Base-by-base conservation (phyloP, 1,284 basidiomycete genomes). In the Ganoderma lucidum region DNA sequence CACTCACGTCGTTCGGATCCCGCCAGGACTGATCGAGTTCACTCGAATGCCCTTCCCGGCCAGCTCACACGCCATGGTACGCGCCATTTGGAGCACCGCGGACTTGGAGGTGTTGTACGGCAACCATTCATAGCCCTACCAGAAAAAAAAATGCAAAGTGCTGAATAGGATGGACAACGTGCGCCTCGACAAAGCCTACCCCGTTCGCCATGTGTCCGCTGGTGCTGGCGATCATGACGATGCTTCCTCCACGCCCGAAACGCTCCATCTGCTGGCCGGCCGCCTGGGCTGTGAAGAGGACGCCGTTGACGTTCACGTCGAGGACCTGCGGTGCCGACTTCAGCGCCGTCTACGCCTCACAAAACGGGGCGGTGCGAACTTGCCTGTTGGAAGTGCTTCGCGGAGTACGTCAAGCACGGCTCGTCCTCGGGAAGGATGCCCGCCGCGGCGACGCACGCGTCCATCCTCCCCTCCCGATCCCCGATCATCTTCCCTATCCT, bases 211-310 rank as follows among this genome's bases (percentile, higher is more conserved):
- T 89, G 61, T 88, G 89, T 19, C 93, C 95, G 44, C 91, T 92
- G 92, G 96, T 95, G 68, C 93, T 95, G 17, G 92, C 94, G 72
- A 96, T 91, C 71, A 95, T 80, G 70, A 94, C 87, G 73, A 96
- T 94, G 73, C 93, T 95, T 0, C 94, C 95, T 9, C 86, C 84
- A 17, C 84, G 87, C 2, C 88, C 87, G 73, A 91, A 93, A 41
- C 88, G 84, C n/a, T 78, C 82, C 92, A 94, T 95, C 80, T 93
- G 89, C 67, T 88, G 84, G 2, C 92, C 94, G 3, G 90, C 93
- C 0, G 92, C 92, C 77, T 94, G 93, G 3, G 92, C 92, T 6
- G 93, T 93, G 75, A 89, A 91, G 71, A 95, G 81, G 32, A 91
- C 92, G 0, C 94, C 94, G 63, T 88, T 90, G 51, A 90, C 86